Base-by-base conservation (phyloP, 208 protist species). In the Naegleria lovaniensis region DNA sequence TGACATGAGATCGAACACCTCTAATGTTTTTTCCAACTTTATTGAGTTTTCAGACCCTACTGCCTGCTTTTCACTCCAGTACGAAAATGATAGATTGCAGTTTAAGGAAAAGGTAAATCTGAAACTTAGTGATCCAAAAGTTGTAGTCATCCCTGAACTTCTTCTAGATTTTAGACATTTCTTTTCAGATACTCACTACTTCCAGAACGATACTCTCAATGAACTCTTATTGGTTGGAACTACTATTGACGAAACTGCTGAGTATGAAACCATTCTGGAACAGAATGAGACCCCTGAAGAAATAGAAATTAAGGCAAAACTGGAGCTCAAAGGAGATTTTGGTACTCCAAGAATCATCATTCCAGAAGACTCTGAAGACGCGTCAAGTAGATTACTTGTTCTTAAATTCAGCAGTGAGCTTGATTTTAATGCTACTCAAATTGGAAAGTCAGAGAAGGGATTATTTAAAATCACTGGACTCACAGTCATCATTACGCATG, bases 161-260 rank as follows among this genome's bases (percentile, higher is more conserved):
- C 5, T 89, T 0, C 13, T 89, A 22, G 85, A 89, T 25, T 89
- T 89, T 40, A 89, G 41, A 67, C 11, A 89, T 19, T 89, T 89
- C 48, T 89, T 89, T 40, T 25, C 25, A 13, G 36, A 89, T 67
- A 67, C 85, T 11, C 36, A 89, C 6, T 89, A 89, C 39, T 38
- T 40, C 6, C 40, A 85, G n/a, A 48, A 85, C 16, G 83, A 79
- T 13, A 79, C 6, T 36, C n/a, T 79, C 5, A 25, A 25, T 36
- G 67, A 79, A 36, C 29, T 79, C 19, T 33, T 79, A n/a, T 36
- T 79, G 29, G 67, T 79, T 79, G 67, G 67, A 36, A 36, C 16
- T 36, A 36, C 19, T 36, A 9, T 36, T 79, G 16, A 36, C 1
- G 67, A 79, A 36, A 79, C 9, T 79, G 13, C 16, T 1, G 25